A percentile compares a stretch with the other conserved stretches of the same genome.
These are phyloP conservation scores for Xylaria castorea DNA, from an alignment of 495 filamentous ascomycete genomes.

Conservation along the genomic window DNA sequence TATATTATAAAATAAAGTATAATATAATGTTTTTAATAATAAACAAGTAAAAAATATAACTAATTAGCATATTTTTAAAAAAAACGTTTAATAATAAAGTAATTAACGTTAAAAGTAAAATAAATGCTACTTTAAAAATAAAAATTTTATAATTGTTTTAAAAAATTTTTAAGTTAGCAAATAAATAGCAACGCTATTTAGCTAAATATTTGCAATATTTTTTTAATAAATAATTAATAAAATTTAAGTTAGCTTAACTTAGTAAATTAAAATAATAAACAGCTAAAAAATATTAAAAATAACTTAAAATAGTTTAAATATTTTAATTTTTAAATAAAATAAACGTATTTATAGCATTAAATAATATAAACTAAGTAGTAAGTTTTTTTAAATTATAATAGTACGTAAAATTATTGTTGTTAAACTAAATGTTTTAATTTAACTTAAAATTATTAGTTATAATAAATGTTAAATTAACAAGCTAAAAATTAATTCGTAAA, in stretches of 20 bases:
- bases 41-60: not conserved
- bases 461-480: too few species aligned
- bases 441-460: too few species aligned
- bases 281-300: too few species aligned
- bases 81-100: not conserved
- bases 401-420: not conserved
- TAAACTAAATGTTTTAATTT: not conserved
- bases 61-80: not conserved
- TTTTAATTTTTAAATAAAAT: too few species aligned
- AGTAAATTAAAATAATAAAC: not conserved
- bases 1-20: not conserved
- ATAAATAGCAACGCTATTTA: not conserved
- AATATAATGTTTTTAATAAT: not conserved
- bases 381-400: not conserved
- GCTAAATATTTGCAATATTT: not conserved
- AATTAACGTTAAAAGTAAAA: not conserved
- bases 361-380: not conserved
- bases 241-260: not conserved
- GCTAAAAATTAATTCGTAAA: too few species aligned
- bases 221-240: constrained; percentile 8
- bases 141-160: not conserved
- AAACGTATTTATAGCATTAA: not conserved
- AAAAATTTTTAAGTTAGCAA: too few species aligned
- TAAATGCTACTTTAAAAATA: not conserved
- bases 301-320: too few species aligned